phyloP scores from a whole-genome alignment of 1,284 basidiomycete genomes.

The Leccinum solheimii region DNA sequence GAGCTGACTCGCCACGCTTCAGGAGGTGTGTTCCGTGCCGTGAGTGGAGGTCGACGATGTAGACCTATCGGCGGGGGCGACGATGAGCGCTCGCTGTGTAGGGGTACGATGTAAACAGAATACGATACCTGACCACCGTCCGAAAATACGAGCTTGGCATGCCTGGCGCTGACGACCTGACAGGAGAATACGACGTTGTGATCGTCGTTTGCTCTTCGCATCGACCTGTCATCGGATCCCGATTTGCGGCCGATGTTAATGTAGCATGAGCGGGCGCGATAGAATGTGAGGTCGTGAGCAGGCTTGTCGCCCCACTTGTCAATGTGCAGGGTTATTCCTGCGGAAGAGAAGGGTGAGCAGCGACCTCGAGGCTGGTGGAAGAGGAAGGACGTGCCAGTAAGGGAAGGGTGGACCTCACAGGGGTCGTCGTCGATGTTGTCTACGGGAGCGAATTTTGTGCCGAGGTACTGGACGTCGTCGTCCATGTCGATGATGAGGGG shows the following conservation, averaged over 20 bases:
- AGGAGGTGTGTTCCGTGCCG: conserved; percentile 34
- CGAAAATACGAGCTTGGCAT: conserved; percentile 35
- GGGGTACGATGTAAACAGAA: neutral
- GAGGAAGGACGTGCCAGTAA: conserved; percentile 27
- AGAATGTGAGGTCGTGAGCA: conserved; percentile 31
- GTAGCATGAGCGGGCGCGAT: conserved; percentile 26
- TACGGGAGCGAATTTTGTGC: conserved; percentile 27
- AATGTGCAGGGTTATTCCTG: conserved; percentile 32
- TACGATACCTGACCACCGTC: conserved; percentile 32
- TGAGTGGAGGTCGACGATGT: conserved; percentile 35
- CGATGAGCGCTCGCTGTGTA: conserved; percentile 12
- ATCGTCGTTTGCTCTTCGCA: conserved; percentile 38
- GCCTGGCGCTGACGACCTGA: conserved; percentile 36
- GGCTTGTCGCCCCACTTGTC: conserved; percentile 34
- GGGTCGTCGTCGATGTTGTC: conserved; percentile 15
- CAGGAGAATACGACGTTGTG: conserved; percentile 36
- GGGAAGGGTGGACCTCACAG: conserved; percentile 15
- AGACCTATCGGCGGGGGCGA: conserved; percentile 24
- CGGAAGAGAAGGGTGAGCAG: conserved; percentile 12
- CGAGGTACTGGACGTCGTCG: conserved; percentile 37
- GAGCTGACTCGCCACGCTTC: conserved; percentile 20
- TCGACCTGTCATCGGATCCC: conserved; percentile 35
- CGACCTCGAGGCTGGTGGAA: conserved; percentile 3
- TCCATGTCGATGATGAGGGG: conserved; percentile 19
- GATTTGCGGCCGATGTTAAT: conserved; percentile 38